Percentiles rank a stretch among this genome's conserved stretches.
Evolutionary conservation across 805 yeast species (phyloP).

Genomic region (Candida nonsorbophila): DNA sequence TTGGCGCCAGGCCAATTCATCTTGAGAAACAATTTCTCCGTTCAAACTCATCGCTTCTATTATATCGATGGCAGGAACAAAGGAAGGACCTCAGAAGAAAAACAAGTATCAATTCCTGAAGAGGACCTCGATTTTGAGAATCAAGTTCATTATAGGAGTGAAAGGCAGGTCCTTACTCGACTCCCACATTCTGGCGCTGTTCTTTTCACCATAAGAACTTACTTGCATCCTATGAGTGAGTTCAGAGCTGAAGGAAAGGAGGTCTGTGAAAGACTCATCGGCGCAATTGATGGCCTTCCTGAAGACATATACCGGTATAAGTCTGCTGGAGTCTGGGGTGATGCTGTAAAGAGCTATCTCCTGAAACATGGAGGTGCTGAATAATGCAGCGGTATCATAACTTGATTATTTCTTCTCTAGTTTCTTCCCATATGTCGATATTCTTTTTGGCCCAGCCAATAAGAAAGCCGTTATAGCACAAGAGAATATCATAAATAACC

Average conservation of each 20-base stretch:
- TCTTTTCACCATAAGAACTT: constrained; percentile 37
- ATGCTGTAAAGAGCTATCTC: constrained; percentile 43
- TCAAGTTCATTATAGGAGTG: constrained; percentile 38
- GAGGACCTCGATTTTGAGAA: constrained; percentile 32
- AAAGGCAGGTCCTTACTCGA: constrained; percentile 35
- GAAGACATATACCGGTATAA: constrained; percentile 58
- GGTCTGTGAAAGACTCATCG: constrained; percentile 46
- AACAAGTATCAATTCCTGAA: constrained; percentile 16
- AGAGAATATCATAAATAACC: constrained; percentile 46
- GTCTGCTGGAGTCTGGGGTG: constrained; percentile 63
- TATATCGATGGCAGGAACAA: constrained; percentile 36
- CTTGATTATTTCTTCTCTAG: constrained; percentile 35
- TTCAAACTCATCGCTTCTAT: constrained; percentile 30
- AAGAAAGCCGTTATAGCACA: constrained; percentile 50
- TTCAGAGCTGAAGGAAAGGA: constrained; percentile 27
- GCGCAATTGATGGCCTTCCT: constrained; percentile 62
- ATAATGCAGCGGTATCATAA: constrained; percentile 12
- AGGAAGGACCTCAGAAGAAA: constrained; percentile 30
- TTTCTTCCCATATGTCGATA: constrained; percentile 62
- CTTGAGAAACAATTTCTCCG: constrained; percentile 34
- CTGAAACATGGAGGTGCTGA: constrained; percentile 3
- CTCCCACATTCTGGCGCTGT: constrained; percentile 34
- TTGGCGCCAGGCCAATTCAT: constrained; percentile 32
- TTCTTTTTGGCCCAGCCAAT: constrained; percentile 66
- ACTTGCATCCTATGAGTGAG: constrained; percentile 29